phyloP scores from a whole-genome alignment of 2,329 filamentous ascomycete genomes.

The Botrytis tulipae region DNA sequence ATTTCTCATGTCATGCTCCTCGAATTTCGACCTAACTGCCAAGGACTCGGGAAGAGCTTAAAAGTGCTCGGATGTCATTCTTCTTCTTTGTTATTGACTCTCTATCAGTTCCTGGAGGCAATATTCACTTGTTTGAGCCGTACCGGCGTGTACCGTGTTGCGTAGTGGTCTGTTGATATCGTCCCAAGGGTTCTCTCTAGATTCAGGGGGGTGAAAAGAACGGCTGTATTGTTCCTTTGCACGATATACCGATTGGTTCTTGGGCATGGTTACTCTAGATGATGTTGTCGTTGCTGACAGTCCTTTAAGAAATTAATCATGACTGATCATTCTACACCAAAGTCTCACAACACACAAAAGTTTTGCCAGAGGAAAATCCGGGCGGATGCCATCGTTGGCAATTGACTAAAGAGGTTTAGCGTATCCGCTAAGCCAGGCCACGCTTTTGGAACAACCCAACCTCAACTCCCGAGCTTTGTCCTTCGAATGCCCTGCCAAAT shows the following conservation, averaged over 20 bases:
- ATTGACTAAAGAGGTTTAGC: constrained; percentile 11
- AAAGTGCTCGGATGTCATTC: constrained; percentile 2
- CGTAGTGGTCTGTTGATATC: constrained; percentile 1
- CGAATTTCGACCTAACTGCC: constrained; percentile 13
- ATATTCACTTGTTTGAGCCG: neutral
- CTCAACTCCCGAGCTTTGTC: constrained; percentile 16
- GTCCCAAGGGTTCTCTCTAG: neutral
- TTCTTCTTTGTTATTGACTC: constrained; percentile 7
- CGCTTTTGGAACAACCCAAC: constrained; percentile 12
- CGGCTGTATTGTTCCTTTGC: neutral
- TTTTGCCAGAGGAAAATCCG: constrained; percentile 16
- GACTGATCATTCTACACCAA: neutral
- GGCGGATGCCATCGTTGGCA: constrained; percentile 20
- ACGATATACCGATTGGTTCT: too few relatives aligned
- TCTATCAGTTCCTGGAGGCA: neutral
- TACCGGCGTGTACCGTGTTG: neutral
- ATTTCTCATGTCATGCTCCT: constrained; percentile 14
- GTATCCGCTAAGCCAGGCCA: constrained; percentile 21
- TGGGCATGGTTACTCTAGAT: neutral
- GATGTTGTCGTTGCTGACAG: constrained; percentile 1
- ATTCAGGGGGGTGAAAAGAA: constrained; percentile 19
- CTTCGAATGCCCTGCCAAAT: constrained; percentile 2
- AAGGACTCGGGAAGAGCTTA: constrained; percentile 4
- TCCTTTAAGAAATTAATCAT: neutral
- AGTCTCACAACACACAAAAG: constrained; percentile 14